These are phyloP conservation scores for Coemansia sp. DNA, from an alignment of 192 early-diverging fungal species.

Conservation along the genomic window DNA sequence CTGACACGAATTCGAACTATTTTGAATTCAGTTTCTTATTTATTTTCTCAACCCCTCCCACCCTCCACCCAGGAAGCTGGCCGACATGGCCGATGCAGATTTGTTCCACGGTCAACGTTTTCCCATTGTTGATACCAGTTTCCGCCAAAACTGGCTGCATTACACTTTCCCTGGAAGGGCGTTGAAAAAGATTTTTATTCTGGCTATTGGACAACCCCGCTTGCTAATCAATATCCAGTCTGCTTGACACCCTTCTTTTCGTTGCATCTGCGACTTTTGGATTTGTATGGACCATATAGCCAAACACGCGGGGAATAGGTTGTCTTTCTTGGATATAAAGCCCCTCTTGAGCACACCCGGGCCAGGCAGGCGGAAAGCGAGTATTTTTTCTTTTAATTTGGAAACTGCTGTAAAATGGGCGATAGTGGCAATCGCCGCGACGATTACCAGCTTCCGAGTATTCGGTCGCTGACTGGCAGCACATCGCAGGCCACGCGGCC, in stretches of 20 bases:
- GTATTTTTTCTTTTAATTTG: not conserved
- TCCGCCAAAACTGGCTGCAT: not conserved
- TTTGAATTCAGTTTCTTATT: too few relatives aligned
- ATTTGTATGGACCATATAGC: too few relatives aligned
- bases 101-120: too few relatives aligned
- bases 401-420: constrained; percentile 12
- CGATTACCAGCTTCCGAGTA: constrained; percentile 43
- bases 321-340: not conserved
- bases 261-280: too few relatives aligned
- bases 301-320: not conserved
- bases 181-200: not conserved
- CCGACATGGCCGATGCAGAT: too few relatives aligned
- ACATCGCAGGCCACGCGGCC: constrained; percentile 5
- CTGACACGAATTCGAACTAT: too few relatives aligned
- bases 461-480: constrained; percentile 30
- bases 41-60: too few relatives aligned
- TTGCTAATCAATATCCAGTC: not conserved
- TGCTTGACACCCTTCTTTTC: not conserved
- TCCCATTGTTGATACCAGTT: too few relatives aligned
- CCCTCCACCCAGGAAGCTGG: too few relatives aligned
- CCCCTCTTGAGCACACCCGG: not conserved
- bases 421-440: constrained; percentile 22
- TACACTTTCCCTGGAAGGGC: not conserved
- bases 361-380: not conserved
- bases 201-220: not conserved